Conservation (phyloP, 345 rosid species). For the Aquilaria yunnanensis region DNA sequence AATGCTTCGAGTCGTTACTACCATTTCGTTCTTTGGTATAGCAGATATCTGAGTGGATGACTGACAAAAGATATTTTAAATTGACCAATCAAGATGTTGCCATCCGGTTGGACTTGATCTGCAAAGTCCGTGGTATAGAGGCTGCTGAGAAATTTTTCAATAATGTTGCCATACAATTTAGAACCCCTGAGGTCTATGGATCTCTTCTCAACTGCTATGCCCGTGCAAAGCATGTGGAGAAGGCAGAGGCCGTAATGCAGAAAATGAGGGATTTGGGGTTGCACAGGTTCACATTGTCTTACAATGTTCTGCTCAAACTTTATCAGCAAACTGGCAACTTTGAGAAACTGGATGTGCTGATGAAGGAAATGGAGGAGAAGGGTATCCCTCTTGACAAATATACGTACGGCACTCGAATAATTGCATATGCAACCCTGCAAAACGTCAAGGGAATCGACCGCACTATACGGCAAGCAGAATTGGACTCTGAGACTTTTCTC, state of each 20-base stretch:
- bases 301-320: conserved; percentile 25
- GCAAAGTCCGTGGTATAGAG: conserved; percentile 28
- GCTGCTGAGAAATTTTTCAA: conserved; percentile 30
- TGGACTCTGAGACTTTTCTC: conserved; percentile 13
- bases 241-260: conserved; percentile 33
- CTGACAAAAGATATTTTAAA: conserved; percentile 16
- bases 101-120: conserved; percentile 34
- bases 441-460: conserved; percentile 23
- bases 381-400: conserved; percentile 15
- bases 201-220: conserved; percentile 41
- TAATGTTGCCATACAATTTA: conserved; percentile 15
- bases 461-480: conserved; percentile 21
- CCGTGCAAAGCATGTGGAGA: conserved; percentile 19
- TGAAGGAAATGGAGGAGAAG: conserved; percentile 26
- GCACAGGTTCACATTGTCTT: neutral
- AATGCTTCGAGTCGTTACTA: too few species aligned
- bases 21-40: neutral
- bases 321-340: conserved; percentile 18
- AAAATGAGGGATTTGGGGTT: conserved; percentile 29
- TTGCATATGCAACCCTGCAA: conserved; percentile 23
- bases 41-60: conserved; percentile 45
- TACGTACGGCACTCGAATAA: conserved; percentile 14
- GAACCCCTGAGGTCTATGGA: conserved; percentile 15
- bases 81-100: conserved; percentile 21
- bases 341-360: conserved; percentile 20